Evolutionary conservation across 176 grass and related monocot genomes (phyloP), one percentile per base, ranked within the genome.

Genomic region (Oryza brachyantha): DNA sequence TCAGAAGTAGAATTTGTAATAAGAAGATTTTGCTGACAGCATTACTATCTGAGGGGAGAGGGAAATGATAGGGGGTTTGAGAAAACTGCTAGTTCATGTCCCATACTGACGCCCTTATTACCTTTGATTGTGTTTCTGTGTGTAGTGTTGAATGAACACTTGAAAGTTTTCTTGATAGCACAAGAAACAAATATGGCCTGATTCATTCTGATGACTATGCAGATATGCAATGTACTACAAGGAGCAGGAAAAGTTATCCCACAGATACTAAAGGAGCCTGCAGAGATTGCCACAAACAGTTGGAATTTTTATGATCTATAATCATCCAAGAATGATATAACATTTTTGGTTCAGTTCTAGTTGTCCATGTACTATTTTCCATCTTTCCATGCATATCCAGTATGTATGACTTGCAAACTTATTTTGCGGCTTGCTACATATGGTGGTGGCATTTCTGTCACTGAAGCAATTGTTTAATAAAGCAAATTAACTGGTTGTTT

Each of bases 241-340:
- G 88, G 96, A 99, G 75, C 86, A 91, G 86, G 96, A 99, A 84
- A 99, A 99, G 81, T 71, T 95, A 32, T 77, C 80, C 64, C 96
- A 96, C 68, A 94, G 96, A 75, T 99, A 80, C 86, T 99, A 43
- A 90, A 76, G 59, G 73, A 12, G 52, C 21, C 21, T 12, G 55
- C 61, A 21, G 74, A 34, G 43, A 36, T 10, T 71, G 19, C 13
- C 1, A 46, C 38, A 35, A 35, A 34, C 84, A 54, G 42, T 67
- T 63, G 41, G 38, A 61, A 27, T 64, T 87, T 65, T 60, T 29
- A n/a, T 71, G 80, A 61, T 77, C 2, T 61, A 74, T 26, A 86
- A 70, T 80, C 24, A 13, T 62, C 24, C 45, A 71, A 63, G 28
- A 87, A 77, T 82, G 81, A 61, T 82, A 25, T 50, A 22, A 79